Conservation (phyloP, 257 asterid genomes). For the Salvia splendens region DNA sequence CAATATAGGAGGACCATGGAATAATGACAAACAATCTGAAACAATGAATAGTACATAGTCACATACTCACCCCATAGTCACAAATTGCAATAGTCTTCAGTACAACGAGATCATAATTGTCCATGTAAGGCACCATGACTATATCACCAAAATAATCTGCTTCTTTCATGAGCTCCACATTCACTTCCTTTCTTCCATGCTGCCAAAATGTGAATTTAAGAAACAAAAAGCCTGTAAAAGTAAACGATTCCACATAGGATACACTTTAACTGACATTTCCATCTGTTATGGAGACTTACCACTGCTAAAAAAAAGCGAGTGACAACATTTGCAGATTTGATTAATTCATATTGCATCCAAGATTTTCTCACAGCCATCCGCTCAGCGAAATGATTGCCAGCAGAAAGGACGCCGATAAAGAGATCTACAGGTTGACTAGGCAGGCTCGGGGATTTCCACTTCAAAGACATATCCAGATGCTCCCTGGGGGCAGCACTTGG, state of each 20-base stretch:
- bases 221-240: conserved; percentile 26
- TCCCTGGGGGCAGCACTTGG: conserved; percentile 75
- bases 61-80: conserved; percentile 85
- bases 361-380: conserved; percentile 95
- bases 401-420: conserved; percentile 88
- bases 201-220: conserved; percentile 38
- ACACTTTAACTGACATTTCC: conserved; percentile 26
- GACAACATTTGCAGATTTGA: conserved; percentile 63
- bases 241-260: conserved; percentile 17
- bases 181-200: conserved; percentile 88
- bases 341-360: conserved; percentile 75
- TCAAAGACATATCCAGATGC: conserved; percentile 65
- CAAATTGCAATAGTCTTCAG: conserved; percentile 91
- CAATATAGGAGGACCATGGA: conserved; percentile 11
- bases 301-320: conserved; percentile 90
- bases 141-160: conserved; percentile 89
- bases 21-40: conserved; percentile 25
- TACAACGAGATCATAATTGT: conserved; percentile 92
- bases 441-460: conserved; percentile 79
- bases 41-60: conserved; percentile 35
- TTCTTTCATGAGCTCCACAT: conserved; percentile 84
- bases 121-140: conserved; percentile 92
- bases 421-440: conserved; percentile 71
- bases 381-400: conserved; percentile 96
- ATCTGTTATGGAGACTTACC: conserved; percentile 51